Percentiles rank a stretch among this genome's conserved stretches.
Evolutionary conservation across 768 basidiomycete species (phyloP).

Genomic region (Tulasnella sp.): DNA sequence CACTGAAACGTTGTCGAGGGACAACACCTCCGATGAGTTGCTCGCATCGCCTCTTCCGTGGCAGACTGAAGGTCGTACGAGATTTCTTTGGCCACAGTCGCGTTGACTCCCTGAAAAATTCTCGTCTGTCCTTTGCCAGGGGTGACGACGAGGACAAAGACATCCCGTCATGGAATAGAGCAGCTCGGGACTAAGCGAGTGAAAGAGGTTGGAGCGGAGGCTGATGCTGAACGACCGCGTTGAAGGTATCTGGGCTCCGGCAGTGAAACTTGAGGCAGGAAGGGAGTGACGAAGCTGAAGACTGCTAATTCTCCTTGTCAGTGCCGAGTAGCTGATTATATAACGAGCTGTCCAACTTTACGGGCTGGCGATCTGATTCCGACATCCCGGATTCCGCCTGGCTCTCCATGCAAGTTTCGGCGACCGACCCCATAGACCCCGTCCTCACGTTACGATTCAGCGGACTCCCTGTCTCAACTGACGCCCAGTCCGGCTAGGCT

Average conservation of each 20-base stretch:
- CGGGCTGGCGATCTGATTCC: neutral
- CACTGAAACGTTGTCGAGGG: neutral
- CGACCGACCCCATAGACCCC: no score
- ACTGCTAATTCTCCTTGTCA: neutral
- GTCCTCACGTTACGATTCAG: no score
- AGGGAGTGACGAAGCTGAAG: neutral
- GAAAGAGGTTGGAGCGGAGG: conserved; percentile 24
- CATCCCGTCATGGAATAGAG: conserved; percentile 9
- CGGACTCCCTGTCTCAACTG: neutral
- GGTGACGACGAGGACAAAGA: conserved; percentile 7
- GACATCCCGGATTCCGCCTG: neutral
- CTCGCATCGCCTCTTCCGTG: neutral
- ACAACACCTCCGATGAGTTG: neutral
- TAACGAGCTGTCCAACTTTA: neutral
- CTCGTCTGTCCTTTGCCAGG: neutral
- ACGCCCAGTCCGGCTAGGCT: no score
- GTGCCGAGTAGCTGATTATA: conserved; percentile 1
- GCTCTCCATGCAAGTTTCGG: no score
- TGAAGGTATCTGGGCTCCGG: conserved; percentile 25
- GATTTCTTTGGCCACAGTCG: neutral
- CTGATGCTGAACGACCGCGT: conserved; percentile 36
- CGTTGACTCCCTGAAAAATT: neutral
- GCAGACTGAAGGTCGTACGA: conserved; percentile 7
- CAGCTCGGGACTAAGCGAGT: neutral
- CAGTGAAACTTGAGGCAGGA: neutral